These are phyloP conservation scores for Metarhizium sp. DNA, from an alignment of 2,329 filamentous ascomycete genomes.

Conservation along the genomic window DNA sequence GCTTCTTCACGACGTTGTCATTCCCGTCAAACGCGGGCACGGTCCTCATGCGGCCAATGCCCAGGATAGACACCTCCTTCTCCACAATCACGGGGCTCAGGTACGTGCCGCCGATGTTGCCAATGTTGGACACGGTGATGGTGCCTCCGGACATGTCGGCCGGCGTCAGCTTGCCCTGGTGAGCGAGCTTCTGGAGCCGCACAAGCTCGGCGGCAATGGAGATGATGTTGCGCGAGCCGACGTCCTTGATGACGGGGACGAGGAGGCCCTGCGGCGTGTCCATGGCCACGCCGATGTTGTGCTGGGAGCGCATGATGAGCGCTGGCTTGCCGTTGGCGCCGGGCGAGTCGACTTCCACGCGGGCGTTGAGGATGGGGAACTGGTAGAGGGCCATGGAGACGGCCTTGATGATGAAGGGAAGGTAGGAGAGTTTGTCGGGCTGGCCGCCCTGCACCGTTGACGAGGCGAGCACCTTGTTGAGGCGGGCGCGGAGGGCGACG, in stretches of 20 bases:
- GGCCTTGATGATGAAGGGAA: conserved; percentile 94
- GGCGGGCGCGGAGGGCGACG: conserved; percentile 58
- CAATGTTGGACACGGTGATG: conserved; percentile 94
- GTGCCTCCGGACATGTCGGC: conserved; percentile 78
- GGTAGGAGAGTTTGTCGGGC: conserved; percentile 67
- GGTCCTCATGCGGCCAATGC: conserved; percentile 70
- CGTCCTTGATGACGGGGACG: conserved; percentile 85
- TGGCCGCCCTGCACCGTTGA: conserved; percentile 33
- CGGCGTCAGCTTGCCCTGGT: conserved; percentile 62
- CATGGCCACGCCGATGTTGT: conserved; percentile 95
- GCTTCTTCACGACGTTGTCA: conserved; percentile 58
- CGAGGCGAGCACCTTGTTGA: conserved; percentile 55
- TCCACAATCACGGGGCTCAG: conserved; percentile 86
- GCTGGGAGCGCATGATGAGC: conserved; percentile 68
- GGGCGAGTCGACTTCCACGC: conserved; percentile 68
- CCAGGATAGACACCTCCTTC: conserved; percentile 84
- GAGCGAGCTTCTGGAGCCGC: conserved; percentile 64
- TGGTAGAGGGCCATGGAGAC: conserved; percentile 74
- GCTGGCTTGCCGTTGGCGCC: conserved; percentile 53
- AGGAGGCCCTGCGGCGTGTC: conserved; percentile 83
- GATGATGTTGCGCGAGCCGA: conserved; percentile 65
- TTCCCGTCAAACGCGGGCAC: conserved; percentile 67
- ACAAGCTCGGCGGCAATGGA: conserved; percentile 69
- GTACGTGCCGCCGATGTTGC: conserved; percentile 87
- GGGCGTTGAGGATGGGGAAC: conserved; percentile 80